Base-by-base conservation (phyloP, 805 yeast species). In the Myxozyma nipponensis region DNA sequence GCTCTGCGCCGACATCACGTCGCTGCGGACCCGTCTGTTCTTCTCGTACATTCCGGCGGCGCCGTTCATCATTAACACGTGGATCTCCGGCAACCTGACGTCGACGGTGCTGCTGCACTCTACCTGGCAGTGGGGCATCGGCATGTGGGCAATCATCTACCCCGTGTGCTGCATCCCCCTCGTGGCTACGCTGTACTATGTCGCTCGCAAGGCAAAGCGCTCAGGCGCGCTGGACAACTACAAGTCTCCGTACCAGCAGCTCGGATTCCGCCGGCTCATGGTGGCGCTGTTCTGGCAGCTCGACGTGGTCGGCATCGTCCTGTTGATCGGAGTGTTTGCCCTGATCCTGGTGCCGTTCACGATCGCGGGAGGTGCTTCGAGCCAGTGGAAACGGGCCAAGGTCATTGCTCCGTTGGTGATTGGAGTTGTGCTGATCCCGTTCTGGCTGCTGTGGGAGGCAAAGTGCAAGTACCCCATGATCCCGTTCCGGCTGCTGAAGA, bases 71-170 rank as follows among this genome's bases (percentile, higher is more conserved):
- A 81, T 86, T 67, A 85, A 83, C 67, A 82, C 91, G 15, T 86
- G 93, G 93, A 74, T 84, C 49, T 68, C 82, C 25, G 91, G 88
- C 62, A 71, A 81, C 59, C 71, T 85, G 42, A 60, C 66, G 26
- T 34, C 54, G 1, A 62, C 58, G 1, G 44, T 63, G 17, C 46
- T 66, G 24, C 60, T 57, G 17, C 35, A 45, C 28, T 35, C 42
- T 2, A 49, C 40, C 5, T 82, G 87, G 83, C 73, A 80, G 10
- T 84, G 90, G 90, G 83, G 83, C 61, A 78, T 83, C 59, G 89
- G 83, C 36, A 83, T 84, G 77, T 84, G 85, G 85, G 88, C 89
- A 1, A 81, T 82, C 59, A 82, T 84, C 56, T 77, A 81, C 73
- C 90, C 90, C 32, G 69, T 82, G 35, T 63, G 80, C 3, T 71